Base-by-base conservation (phyloP, 805 yeast genomes). In the Vanderwaltozyma verrucispora region DNA sequence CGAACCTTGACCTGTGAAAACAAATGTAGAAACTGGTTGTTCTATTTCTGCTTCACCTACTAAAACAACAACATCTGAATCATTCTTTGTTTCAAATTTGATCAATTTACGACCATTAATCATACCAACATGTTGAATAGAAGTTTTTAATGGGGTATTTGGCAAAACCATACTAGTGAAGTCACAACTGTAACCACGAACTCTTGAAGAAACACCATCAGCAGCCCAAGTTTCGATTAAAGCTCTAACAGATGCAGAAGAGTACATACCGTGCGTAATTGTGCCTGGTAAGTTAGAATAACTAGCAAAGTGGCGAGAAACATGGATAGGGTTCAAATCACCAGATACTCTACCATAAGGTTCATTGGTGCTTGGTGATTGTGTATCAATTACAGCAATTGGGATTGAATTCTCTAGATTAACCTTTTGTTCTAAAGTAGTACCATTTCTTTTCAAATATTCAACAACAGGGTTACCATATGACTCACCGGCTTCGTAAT, bases 1-100 rank as follows among this genome's bases (percentile, higher is more conserved):
- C 43, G 98, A 89, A 64, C 99, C 99, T 72, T 92, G 99, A 60
- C 98, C 99, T 48, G 99, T 92, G 69, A 94, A 92, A 41, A 92
- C 95, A 62, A 84, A 92, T 16, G 98, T 82, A 31, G 97, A 84
- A 37, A 80, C 82, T 25, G 99, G 98, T 69, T 92, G 99, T 53
- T 92, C 97, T 55, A 94, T 88, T 69, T 92, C 98, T 39, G 99
- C 99, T 69, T 86, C 95, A 67, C 97, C 99, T 37, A 72, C 62
- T 52, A 92, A 71, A 16, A 92, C 98, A 43, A 73, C 74, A 41
- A 76, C 88, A 41, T 89, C 80, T 53, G 80, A 86, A 49, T 75
- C 75, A 64, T 87, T 87, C 65, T 73, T 74, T 45, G 96, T 81
- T 65, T 82, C 92, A 50, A 92, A 86, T 71, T 84, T 85, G 59